Conservation (phyloP, 164 flowering plant species). For the Vitis labrusca region DNA sequence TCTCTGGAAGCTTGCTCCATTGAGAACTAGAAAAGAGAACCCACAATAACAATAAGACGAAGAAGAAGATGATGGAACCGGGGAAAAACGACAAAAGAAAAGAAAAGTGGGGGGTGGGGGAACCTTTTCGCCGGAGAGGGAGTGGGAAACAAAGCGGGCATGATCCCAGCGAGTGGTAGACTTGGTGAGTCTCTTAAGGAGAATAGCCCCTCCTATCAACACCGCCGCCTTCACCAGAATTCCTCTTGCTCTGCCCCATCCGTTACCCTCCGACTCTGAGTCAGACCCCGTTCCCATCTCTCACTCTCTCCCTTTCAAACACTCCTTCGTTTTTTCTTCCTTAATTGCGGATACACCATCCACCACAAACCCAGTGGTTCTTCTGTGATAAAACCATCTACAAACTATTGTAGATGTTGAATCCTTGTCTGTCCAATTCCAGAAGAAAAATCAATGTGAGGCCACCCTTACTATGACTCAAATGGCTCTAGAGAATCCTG, state of each 20-base stretch:
- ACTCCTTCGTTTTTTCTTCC: too few relatives aligned
- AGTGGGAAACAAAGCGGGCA: constrained; percentile 60
- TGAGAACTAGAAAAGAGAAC: constrained; percentile 44
- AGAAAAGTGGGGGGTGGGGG: too few relatives aligned
- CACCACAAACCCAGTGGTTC: too few relatives aligned
- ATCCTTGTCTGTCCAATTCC: too few relatives aligned
- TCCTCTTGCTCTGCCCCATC: constrained; percentile 66
- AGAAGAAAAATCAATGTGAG: too few relatives aligned
- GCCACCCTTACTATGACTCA: too few relatives aligned
- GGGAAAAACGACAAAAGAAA: neutral
- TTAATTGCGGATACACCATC: too few relatives aligned
- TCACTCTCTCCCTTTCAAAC: neutral
- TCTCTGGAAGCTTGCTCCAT: constrained; percentile 85
- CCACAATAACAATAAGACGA: constrained; percentile 1
- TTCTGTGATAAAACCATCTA: too few relatives aligned
- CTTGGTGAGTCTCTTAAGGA: constrained; percentile 73
- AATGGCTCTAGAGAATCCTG: too few relatives aligned
- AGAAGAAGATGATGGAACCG: neutral
- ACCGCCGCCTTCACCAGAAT: constrained; percentile 62
- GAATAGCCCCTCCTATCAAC: constrained; percentile 73
- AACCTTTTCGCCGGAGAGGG: constrained; percentile 88
- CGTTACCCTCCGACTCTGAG: constrained; percentile 21
- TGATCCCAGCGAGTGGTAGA: constrained; percentile 95
- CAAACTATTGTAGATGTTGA: too few relatives aligned
- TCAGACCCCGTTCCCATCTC: constrained; percentile 21